Conservation (phyloP, 768 basidiomycete species). For the Mycena galopus region DNA sequence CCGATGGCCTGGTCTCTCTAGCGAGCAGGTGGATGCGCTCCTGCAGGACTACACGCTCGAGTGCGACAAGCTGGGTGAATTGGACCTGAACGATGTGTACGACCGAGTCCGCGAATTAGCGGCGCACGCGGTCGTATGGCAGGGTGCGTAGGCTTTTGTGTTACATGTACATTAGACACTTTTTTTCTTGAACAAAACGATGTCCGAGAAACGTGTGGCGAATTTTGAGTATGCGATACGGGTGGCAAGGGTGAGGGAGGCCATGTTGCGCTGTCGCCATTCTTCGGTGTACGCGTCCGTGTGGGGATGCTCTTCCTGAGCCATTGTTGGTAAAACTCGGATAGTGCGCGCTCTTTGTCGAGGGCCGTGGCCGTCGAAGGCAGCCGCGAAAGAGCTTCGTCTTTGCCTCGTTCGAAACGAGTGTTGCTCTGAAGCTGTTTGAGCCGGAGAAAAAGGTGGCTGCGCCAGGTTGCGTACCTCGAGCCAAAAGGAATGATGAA, state of each 20-base stretch:
- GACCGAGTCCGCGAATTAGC: constrained; percentile 75
- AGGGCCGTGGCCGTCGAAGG: constrained; percentile 62
- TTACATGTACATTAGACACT: constrained; percentile 30
- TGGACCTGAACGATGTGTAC: constrained; percentile 73
- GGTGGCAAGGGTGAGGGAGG: constrained; percentile 68
- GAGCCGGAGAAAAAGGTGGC: neutral
- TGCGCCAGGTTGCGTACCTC: constrained; percentile 66
- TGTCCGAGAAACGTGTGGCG: constrained; percentile 47
- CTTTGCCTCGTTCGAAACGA: constrained; percentile 82
- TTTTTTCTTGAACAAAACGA: constrained; percentile 41
- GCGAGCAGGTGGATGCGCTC: constrained; percentile 72
- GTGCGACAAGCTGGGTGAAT: constrained; percentile 67
- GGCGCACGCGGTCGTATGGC: constrained; percentile 59
- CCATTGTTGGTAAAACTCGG: constrained; percentile 83
- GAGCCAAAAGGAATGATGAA: constrained; percentile 85
- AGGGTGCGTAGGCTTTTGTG: constrained; percentile 36
- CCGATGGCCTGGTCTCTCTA: constrained; percentile 81
- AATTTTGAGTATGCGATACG: constrained; percentile 66
- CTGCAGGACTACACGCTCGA: constrained; percentile 73
- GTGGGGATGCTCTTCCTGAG: constrained; percentile 72
- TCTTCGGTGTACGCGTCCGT: constrained; percentile 73
- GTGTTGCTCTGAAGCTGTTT: constrained; percentile 71
- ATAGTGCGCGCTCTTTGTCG: constrained; percentile 77
- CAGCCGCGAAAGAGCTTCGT: constrained; percentile 67
- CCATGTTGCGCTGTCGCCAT: constrained; percentile 74